Evolutionary conservation across 139 green algal genomes (phyloP).

Genomic region (Gonium pectorale): DNA sequence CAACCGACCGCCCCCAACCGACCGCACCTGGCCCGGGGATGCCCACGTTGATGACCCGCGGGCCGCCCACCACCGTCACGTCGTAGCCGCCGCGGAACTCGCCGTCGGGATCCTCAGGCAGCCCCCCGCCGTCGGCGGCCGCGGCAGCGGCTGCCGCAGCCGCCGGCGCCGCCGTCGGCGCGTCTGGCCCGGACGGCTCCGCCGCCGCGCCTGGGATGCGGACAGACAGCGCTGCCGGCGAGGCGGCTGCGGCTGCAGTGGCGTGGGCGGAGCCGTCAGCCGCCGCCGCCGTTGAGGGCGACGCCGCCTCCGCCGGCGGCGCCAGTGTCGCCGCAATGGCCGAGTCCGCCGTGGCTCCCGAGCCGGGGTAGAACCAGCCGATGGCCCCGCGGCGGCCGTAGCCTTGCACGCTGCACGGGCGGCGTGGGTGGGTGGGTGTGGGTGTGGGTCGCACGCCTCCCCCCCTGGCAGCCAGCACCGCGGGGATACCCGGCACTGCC

Average conservation of each 20-base stretch:
- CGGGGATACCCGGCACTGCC: no score
- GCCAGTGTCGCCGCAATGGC: constrained; percentile 7
- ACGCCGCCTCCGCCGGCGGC: constrained; percentile 17
- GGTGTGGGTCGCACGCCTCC: background rate
- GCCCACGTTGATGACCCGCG: constrained; percentile 88
- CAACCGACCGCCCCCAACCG: no score
- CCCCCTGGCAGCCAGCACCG: no score
- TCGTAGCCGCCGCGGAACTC: constrained; percentile 72
- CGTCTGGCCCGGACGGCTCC: background rate
- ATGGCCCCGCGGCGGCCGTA: constrained; percentile 68
- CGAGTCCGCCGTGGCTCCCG: constrained; percentile 84
- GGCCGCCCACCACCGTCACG: constrained; percentile 66
- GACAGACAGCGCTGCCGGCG: background rate
- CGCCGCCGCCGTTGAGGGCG: background rate
- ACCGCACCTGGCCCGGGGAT: constrained; percentile 35
- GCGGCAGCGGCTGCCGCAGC: background rate
- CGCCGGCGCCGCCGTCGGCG: background rate
- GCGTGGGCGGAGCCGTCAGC: background rate
- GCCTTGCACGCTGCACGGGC: constrained; percentile 75
- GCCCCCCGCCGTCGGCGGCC: background rate
- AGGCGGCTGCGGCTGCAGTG: background rate
- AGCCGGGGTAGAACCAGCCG: constrained; percentile 86
- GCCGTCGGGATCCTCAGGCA: constrained; percentile 67
- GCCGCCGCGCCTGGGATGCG: background rate
- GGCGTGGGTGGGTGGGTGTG: constrained; percentile 5